Base-by-base conservation (phyloP, 2,329 filamentous ascomycete genomes). In the Chalaropsis thielavioides region DNA sequence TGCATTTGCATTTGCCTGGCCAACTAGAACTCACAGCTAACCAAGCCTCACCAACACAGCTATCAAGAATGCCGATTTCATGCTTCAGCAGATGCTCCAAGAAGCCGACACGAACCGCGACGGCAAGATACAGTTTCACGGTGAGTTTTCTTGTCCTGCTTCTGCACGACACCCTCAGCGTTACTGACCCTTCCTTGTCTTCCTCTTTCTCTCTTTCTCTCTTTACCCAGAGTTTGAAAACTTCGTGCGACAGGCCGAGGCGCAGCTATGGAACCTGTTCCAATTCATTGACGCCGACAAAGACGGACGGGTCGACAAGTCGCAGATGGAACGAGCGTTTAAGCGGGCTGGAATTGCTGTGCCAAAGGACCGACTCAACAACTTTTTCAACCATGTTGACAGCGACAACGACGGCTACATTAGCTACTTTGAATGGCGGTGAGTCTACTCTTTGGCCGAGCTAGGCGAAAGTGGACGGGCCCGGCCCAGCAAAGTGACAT, bases 341-440 rank as follows among this genome's bases (percentile, higher is more conserved):
- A 79, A 85, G 67, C 82, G 80, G 63, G 88, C 90, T 46, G 92
- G 92, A 41, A 80, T 99, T 62, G 81, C 84, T 8, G 87, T 97
- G 13, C 88, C 91, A 24, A 85, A 80, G 69, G 83, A 85, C 64
- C 88, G 90, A 72, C 78, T 99, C 58, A 83, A 90, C 68, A 83
- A 85, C 68, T 97, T 99, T 77, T 96, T 99, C 73, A 78, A 83
- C 69, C 88, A 96, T 73, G 88, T 99, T 71, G 94, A 99, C 74
- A 81, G 83, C 72, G 92, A 99, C 76, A 83, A 87, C 70, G 92
- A 99, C 74, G 91, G 91, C 60, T 84, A 78, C 68, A 95, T 97
- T 70, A 91, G 82, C 68, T 97, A 95, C 75, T 86, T 90, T 69
- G 94, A 99, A 81, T 97, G 94, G 94, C 87, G 92, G 92, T 96